A percentile compares a stretch with the other conserved stretches of the same genome.
Conservation (phyloP, 1,284 basidiomycete genomes). For the Cryptococcus hybrid region DNA sequence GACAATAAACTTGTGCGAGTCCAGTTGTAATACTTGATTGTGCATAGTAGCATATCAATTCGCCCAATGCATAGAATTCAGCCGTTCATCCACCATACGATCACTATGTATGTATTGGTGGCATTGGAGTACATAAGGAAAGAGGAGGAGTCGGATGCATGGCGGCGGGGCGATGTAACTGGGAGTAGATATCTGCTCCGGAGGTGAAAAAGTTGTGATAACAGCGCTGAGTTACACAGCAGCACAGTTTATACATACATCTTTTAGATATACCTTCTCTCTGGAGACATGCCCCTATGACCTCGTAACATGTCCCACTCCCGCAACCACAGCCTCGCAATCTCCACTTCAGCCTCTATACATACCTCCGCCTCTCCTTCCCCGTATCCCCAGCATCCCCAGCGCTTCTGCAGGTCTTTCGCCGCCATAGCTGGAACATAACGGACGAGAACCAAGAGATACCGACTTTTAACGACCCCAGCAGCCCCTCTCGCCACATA, state of each 20-base stretch:
- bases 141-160: too few species aligned
- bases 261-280: too few species aligned
- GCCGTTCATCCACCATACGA: too few species aligned
- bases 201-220: too few species aligned
- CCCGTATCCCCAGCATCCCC: slow-evolving; percentile 30
- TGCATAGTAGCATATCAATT: background rate
- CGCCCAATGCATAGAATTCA: background rate
- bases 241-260: too few species aligned
- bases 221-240: too few species aligned
- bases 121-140: background rate
- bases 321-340: slow-evolving; percentile 15
- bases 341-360: slow-evolving; percentile 26
- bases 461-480: background rate
- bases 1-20: too few species aligned
- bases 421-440: slow-evolving; percentile 34
- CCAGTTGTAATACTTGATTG: too few species aligned
- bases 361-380: slow-evolving; percentile 19
- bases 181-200: too few species aligned
- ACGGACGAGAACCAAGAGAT: slow-evolving; percentile 4
- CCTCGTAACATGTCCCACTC: background rate
- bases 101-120: background rate
- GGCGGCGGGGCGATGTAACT: too few species aligned
- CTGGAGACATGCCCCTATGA: too few species aligned
- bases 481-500: background rate
- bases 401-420: slow-evolving; percentile 4